Percentiles rank a stretch among this genome's conserved stretches.
Evolutionary conservation across 192 early-diverging fungal genomes (phyloP).

Genomic region (Umbelopsis isabellina): DNA sequence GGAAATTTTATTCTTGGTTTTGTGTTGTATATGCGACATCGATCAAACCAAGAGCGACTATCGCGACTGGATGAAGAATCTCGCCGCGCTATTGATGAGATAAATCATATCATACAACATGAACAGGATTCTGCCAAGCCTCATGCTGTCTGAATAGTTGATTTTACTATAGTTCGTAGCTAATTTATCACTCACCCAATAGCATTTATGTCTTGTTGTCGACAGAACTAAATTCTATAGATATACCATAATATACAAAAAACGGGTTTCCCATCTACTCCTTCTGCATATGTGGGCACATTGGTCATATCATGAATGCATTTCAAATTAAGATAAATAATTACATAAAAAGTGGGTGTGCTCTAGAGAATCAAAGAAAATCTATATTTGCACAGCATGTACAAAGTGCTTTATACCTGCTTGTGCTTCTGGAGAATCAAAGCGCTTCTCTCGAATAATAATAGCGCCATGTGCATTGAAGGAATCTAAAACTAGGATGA

Average conservation of each 20-base stretch:
- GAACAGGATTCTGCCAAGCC: not conserved
- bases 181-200: not conserved
- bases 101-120: slow-evolving; percentile 5
- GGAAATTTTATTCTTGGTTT: slow-evolving; percentile 24
- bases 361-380: not conserved
- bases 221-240: too few species aligned
- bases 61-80: not conserved
- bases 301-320: not conserved
- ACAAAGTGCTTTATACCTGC: slow-evolving; percentile 56
- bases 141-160: not conserved
- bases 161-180: not conserved
- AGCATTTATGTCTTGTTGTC: too few species aligned
- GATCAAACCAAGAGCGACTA: slow-evolving; percentile 26
- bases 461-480: slow-evolving; percentile 58
- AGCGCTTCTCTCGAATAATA: slow-evolving; percentile 48
- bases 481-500: slow-evolving; percentile 46
- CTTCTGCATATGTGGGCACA: too few species aligned
- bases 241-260: too few species aligned
- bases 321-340: not conserved
- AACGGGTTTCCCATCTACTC: too few species aligned
- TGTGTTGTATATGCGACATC: slow-evolving; percentile 31
- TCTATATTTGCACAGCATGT: slow-evolving; percentile 31
- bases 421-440: slow-evolving; percentile 36
- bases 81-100: not conserved
- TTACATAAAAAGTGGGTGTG: too few species aligned